A percentile compares a stretch with the other conserved stretches of the same genome.
These are phyloP conservation scores for Cladorrhinum samala DNA, from an alignment of 495 filamentous ascomycete species.

Conservation along the genomic window DNA sequence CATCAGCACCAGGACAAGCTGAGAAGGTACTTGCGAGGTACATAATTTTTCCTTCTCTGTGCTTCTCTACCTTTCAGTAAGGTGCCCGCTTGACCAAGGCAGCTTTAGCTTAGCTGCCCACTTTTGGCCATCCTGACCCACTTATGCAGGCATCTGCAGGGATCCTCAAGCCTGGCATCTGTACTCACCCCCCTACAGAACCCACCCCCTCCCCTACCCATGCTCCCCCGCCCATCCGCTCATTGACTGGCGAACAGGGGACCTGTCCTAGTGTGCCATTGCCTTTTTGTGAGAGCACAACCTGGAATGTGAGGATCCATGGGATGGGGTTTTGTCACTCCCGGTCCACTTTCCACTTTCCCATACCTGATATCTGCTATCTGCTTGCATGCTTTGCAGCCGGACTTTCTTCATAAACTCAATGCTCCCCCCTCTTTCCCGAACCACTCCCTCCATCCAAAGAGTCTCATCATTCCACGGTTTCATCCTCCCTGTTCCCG, in stretches of 20 bases:
- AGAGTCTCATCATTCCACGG: neutral
- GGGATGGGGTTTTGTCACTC: slow-evolving; percentile 24
- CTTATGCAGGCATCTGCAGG: slow-evolving; percentile 15
- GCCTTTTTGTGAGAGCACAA: neutral
- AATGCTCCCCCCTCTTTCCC: neutral
- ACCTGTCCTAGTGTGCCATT: neutral
- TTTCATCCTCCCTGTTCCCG: neutral
- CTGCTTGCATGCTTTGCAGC: neutral
- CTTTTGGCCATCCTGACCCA: slow-evolving; percentile 3
- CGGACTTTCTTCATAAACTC: neutral
- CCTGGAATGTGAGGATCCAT: neutral
- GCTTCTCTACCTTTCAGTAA: neutral
- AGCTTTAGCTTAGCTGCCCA: neutral
- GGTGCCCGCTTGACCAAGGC: slow-evolving; percentile 5
- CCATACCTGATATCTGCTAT: slow-evolving; percentile 12
- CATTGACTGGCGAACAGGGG: slow-evolving; percentile 1
- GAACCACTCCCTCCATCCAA: neutral
- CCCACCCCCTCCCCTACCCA: too few relatives aligned
- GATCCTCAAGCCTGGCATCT: slow-evolving; percentile 17
- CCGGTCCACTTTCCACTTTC: slow-evolving; percentile 20
- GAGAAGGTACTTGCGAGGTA: neutral
- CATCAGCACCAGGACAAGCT: too few relatives aligned
- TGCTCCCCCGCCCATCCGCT: neutral
- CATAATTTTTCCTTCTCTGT: too few relatives aligned
- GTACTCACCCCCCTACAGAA: slow-evolving; percentile 10